Evolutionary conservation across 306 rosid species (phyloP).

Genomic region (Dalbergia cochinchinensis): DNA sequence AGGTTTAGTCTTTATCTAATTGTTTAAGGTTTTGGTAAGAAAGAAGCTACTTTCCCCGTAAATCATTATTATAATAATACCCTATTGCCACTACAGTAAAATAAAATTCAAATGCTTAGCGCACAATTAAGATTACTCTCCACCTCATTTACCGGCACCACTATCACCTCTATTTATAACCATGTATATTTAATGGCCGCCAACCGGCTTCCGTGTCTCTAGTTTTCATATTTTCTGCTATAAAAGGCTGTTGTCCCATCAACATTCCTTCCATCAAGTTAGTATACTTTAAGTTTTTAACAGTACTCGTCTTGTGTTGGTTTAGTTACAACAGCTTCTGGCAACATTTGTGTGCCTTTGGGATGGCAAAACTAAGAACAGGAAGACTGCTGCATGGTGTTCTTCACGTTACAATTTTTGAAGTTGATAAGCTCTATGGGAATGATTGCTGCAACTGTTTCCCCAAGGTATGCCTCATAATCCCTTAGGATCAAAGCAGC

Average conservation of each 20-base stretch:
- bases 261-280: not conserved
- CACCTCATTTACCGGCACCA: slow-evolving; percentile 45
- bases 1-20: not conserved
- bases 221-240: not conserved
- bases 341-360: not conserved
- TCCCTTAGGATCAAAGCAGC: not conserved
- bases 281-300: not conserved
- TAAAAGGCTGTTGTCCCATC: not conserved
- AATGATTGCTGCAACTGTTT: slow-evolving; percentile 50
- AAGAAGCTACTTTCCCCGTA: not conserved
- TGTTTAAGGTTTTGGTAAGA: not conserved
- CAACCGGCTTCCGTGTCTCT: not conserved
- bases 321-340: not conserved
- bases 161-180: not conserved
- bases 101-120: not conserved
- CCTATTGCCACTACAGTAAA: not conserved
- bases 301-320: not conserved
- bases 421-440: slow-evolving; percentile 47
- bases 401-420: slow-evolving; percentile 50
- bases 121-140: not conserved
- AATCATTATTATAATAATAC: not conserved
- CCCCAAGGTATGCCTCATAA: slow-evolving; percentile 52
- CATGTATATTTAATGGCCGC: not conserved
- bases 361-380: slow-evolving; percentile 7
- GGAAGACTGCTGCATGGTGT: slow-evolving; percentile 54